phyloP scores from a whole-genome alignment of 352 stramenopile species.

The Pythium monospermum region DNA sequence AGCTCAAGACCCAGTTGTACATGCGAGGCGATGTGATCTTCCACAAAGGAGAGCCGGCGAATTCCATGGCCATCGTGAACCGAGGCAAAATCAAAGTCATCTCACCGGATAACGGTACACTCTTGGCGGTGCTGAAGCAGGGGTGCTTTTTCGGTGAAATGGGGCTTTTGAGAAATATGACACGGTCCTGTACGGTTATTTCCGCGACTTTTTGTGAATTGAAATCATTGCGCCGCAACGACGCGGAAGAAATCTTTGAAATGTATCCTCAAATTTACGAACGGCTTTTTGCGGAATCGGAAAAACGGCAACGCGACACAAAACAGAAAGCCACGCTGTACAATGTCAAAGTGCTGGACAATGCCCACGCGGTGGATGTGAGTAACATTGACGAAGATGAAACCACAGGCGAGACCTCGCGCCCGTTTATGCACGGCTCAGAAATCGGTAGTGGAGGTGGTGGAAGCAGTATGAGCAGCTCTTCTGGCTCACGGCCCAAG shows the following conservation, averaged over 20 bases:
- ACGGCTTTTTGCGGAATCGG: slow-evolving; percentile 46
- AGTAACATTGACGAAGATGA: slow-evolving; percentile 40
- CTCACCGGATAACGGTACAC: slow-evolving; percentile 39
- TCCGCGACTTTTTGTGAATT: slow-evolving; percentile 59
- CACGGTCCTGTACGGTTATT: slow-evolving; percentile 47
- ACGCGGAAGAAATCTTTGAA: slow-evolving; percentile 55
- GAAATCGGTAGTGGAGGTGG: no score
- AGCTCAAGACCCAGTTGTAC: slow-evolving; percentile 51
- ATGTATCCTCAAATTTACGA: slow-evolving; percentile 56
- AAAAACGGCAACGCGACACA: slow-evolving; percentile 49
- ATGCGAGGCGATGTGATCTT: slow-evolving; percentile 60
- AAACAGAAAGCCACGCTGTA: slow-evolving; percentile 36
- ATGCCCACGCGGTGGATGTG: slow-evolving; percentile 51
- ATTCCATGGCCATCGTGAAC: slow-evolving; percentile 63
- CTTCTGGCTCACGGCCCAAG: slow-evolving; percentile 17
- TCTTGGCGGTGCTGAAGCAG: slow-evolving; percentile 53
- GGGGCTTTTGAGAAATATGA: slow-evolving; percentile 49
- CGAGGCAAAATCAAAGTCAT: slow-evolving; percentile 61
- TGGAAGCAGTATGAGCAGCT: slow-evolving; percentile 11
- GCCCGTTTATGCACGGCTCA: slow-evolving; percentile 35
- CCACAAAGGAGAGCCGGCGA: slow-evolving; percentile 49
- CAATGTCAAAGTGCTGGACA: slow-evolving; percentile 67
- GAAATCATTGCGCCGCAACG: slow-evolving; percentile 40
- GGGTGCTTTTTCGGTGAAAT: slow-evolving; percentile 66
- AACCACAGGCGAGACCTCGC: slow-evolving; percentile 16